These are phyloP conservation scores for Hysterangium stoloniferum DNA, from an alignment of 768 basidiomycete genomes.

Conservation along the genomic window DNA sequence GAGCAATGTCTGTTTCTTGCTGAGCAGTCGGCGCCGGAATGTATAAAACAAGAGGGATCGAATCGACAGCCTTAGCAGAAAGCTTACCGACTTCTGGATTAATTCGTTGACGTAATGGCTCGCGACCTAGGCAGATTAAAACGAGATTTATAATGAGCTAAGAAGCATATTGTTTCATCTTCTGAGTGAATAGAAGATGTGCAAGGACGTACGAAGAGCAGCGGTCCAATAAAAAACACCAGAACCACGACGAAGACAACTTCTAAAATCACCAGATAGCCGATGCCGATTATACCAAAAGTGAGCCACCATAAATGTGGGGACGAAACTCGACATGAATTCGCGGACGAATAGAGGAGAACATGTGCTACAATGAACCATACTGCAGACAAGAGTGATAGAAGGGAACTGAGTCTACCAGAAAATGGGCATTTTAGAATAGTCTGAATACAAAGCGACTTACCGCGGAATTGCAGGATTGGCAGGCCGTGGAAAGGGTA, in stretches of 20 bases:
- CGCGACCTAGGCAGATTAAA: conserved; percentile 70
- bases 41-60: conserved; percentile 78
- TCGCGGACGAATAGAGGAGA: conserved; percentile 66
- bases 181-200: neutral
- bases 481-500: neutral
- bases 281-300: conserved; percentile 71
- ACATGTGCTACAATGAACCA: conserved; percentile 84
- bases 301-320: conserved; percentile 86
- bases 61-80: conserved; percentile 61
- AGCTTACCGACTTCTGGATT: conserved; percentile 75
- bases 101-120: conserved; percentile 73
- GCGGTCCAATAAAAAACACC: conserved; percentile 71
- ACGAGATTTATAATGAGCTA: conserved; percentile 75
- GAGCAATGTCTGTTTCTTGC: conserved; percentile 7
- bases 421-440: conserved; percentile 2
- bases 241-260: conserved; percentile 67
- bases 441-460: neutral
- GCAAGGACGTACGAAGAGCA: conserved; percentile 56
- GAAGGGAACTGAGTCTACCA: conserved; percentile 59
- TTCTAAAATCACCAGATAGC: conserved; percentile 68
- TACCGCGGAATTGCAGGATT: conserved; percentile 12
- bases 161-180: conserved; percentile 4
- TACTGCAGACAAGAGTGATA: conserved; percentile 61
- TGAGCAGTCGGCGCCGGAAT: conserved; percentile 69
- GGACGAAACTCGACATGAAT: conserved; percentile 62